Conservation (phyloP, 805 yeast genomes). For the Maudiozyma bulderi region DNA sequence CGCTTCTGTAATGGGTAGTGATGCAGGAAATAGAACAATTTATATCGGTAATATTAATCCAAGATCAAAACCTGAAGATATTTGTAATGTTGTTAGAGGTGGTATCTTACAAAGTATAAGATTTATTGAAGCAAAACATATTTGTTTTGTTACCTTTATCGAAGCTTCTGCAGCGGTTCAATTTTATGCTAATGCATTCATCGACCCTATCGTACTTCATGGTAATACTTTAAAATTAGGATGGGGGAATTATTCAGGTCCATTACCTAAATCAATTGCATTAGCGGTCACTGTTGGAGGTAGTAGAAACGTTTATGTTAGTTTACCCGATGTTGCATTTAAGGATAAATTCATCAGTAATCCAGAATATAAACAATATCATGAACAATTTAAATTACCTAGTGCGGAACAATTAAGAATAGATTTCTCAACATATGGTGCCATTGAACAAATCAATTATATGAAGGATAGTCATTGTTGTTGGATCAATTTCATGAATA, state of each 20-base stretch:
- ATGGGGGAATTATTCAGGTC: constrained; percentile 65
- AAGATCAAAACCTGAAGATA: constrained; percentile 56
- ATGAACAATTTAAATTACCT: constrained; percentile 31
- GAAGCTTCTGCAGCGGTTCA: constrained; percentile 57
- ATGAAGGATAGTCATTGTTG: constrained; percentile 64
- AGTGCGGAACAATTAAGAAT: constrained; percentile 40
- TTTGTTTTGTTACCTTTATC: constrained; percentile 63
- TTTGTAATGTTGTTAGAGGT: constrained; percentile 68
- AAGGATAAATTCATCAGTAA: constrained; percentile 29
- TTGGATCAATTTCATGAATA: constrained; percentile 60
- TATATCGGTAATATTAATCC: constrained; percentile 60
- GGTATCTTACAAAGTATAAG: constrained; percentile 60
- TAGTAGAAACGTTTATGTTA: constrained; percentile 67
- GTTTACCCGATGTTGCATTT: constrained; percentile 38
- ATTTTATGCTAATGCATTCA: constrained; percentile 50
- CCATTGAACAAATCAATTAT: constrained; percentile 65
- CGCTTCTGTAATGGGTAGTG: constrained; percentile 26
- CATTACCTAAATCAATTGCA: constrained; percentile 44
- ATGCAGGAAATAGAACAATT: constrained; percentile 52
- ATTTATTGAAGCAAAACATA: constrained; percentile 40
- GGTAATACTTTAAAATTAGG: constrained; percentile 55
- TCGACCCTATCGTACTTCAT: constrained; percentile 52
- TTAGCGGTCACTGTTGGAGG: constrained; percentile 67
- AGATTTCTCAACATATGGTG: constrained; percentile 60
- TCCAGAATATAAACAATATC: constrained; percentile 26